Base-by-base conservation (phyloP, 2,329 filamentous ascomycete genomes). In the Colletotrichum coccodes region DNA sequence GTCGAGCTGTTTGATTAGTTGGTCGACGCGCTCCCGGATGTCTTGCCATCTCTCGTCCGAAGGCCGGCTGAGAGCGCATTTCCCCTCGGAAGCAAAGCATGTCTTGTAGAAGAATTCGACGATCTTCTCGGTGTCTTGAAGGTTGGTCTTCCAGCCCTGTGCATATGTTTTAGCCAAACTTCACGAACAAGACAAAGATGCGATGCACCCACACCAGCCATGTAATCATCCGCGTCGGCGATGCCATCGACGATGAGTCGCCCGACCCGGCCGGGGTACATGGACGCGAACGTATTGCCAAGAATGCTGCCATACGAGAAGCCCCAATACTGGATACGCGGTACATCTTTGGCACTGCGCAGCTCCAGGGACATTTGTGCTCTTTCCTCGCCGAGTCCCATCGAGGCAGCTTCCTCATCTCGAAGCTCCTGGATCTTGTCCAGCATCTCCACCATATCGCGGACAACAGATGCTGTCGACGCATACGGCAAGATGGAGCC, bases 241-340 rank as follows among this genome's bases (percentile, higher is more conserved):
- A 84, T 78, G 1, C 77, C 81, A 21, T 83, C 82, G 2, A 84
- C 74, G 4, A 85, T 75, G 60, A 86, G 73, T 16, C 83, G 78
- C 0, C 78, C 82, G 9, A 86, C 72, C 3, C 79, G 74, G 0
- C 72, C 77, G 0, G 79, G 78, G 38, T 77, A 81, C 75, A 81
- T 74, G 34, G 78, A 76, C 3, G 78, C 76, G 69, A 80, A 79
- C 34, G 76, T 77, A 47, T 79, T 79, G 1, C 79, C 79, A 0
- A 81, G 73, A 0, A 78, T 21, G 2, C 77, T 79, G 18, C 79
- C 78, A 21, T 88, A 88, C 6, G 83, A 86, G 60, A 87, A 81
- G 0, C 86, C 85, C 77, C 84, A 82, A 71, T 86, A 88, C 72
- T 83, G 82, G 34, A 87, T 71, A 14, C 75, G 70, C 4, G 74